Evolutionary conservation across 2,329 filamentous ascomycete species (phyloP).

Genomic region (Fusarium dimerum): DNA sequence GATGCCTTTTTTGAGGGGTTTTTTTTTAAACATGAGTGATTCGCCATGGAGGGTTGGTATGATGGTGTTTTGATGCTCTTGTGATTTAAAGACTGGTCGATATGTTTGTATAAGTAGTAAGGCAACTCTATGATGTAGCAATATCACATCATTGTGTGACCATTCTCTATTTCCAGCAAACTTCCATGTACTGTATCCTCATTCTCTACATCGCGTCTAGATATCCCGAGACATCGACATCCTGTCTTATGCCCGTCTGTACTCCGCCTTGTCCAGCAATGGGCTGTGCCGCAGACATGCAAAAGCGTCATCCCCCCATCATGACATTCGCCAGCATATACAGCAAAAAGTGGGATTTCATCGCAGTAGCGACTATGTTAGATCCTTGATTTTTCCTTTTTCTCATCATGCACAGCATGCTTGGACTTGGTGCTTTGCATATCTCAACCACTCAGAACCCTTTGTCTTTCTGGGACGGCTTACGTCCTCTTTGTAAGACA

Average conservation of each 20-base stretch:
- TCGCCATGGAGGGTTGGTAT: not conserved
- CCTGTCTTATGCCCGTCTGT: not conserved
- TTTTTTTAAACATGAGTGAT: not conserved
- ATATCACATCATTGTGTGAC: no score
- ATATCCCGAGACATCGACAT: no score
- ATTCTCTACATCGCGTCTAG: no score
- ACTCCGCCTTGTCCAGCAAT: not conserved
- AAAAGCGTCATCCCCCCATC: not conserved
- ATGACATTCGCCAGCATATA: not conserved
- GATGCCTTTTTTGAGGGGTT: constrained; percentile 4
- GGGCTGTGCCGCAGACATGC: not conserved
- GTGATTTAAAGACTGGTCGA: no score
- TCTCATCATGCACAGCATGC: not conserved
- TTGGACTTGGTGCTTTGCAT: no score
- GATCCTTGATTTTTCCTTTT: no score
- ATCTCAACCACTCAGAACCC: not conserved
- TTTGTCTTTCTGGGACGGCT: not conserved
- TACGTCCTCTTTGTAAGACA: not conserved
- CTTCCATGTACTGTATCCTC: no score
- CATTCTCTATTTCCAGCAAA: no score
- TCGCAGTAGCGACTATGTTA: not conserved
- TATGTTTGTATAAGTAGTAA: no score
- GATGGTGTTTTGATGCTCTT: no score
- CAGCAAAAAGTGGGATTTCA: constrained; percentile 1
- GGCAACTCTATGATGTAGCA: no score